Evolutionary conservation across 805 yeast species (phyloP).

Genomic region (Nakazawaea anatomiae): DNA sequence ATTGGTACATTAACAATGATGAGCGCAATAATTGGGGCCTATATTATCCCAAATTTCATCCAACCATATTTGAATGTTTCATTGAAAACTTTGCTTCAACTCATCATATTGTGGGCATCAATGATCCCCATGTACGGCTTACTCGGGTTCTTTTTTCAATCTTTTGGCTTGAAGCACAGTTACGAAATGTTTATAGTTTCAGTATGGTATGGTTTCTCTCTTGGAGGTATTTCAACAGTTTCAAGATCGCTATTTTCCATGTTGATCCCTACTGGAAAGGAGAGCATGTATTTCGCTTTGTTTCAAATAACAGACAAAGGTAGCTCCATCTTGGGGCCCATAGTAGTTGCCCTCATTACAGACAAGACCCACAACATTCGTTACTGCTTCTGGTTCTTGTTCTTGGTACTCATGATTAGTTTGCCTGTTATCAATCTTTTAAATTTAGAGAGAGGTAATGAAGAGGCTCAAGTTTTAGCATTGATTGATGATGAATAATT

Average conservation of each 20-base stretch:
- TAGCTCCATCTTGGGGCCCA: conserved; percentile 68
- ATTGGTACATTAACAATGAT: conserved; percentile 63
- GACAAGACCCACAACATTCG: conserved; percentile 71
- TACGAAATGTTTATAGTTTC: conserved; percentile 67
- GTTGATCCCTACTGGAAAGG: conserved; percentile 70
- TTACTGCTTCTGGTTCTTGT: conserved; percentile 62
- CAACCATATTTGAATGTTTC: conserved; percentile 31
- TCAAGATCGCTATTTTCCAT: conserved; percentile 64
- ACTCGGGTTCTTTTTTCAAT: conserved; percentile 51
- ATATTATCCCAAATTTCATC: conserved; percentile 41
- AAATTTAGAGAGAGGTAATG: conserved; percentile 57
- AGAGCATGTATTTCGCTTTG: conserved; percentile 68
- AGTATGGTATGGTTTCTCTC: conserved; percentile 67
- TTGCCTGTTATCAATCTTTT: conserved; percentile 50
- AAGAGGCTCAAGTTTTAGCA: conserved; percentile 39
- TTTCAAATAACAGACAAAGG: conserved; percentile 80
- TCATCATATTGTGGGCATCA: conserved; percentile 54
- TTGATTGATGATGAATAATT: conserved; percentile 19
- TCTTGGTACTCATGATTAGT: conserved; percentile 45
- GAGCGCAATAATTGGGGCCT: conserved; percentile 65
- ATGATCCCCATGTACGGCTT: conserved; percentile 70
- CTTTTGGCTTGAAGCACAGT: conserved; percentile 55
- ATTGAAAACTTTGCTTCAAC: conserved; percentile 43
- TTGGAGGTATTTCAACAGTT: conserved; percentile 69
- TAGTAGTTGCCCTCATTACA: conserved; percentile 64